These are phyloP conservation scores for Dactylellina leptospora DNA, from an alignment of 2,329 filamentous ascomycete species.

Conservation along the genomic window DNA sequence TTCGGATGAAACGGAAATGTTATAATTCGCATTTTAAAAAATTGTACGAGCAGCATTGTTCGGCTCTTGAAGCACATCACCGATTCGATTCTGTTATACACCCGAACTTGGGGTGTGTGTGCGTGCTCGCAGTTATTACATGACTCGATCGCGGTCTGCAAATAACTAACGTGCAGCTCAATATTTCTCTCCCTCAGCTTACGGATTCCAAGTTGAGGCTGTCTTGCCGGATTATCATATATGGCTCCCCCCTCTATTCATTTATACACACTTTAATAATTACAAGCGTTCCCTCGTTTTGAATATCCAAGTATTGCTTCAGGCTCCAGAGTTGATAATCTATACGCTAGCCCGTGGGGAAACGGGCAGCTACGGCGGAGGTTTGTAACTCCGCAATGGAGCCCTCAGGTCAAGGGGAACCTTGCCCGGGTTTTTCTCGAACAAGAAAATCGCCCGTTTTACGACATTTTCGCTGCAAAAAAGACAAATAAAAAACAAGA, in stretches of 20 bases:
- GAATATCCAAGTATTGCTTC: conserved; percentile 2
- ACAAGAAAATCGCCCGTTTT: conserved; percentile 1
- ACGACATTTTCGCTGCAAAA: no score
- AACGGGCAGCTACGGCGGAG: conserved; percentile 15
- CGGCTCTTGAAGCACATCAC: no score
- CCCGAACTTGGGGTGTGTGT: no score
- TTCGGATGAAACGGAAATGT: neutral
- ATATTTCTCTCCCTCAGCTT: conserved; percentile 17
- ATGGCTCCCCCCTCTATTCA: no score
- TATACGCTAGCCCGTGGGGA: conserved; percentile 23
- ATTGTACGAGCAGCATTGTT: no score
- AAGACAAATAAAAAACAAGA: neutral
- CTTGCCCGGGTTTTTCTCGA: conserved; percentile 27
- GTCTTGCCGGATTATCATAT: conserved; percentile 8
- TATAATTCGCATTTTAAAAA: neutral
- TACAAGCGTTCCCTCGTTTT: no score
- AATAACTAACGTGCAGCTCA: conserved; percentile 1
- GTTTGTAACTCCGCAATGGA: neutral
- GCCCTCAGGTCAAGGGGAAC: conserved; percentile 4
- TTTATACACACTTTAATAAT: no score
- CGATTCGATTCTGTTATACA: no score
- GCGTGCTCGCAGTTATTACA: no score
- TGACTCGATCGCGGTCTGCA: neutral
- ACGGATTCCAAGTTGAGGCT: conserved; percentile 31
- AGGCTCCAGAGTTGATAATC: no score